Conservation (phyloP, 805 yeast species). For the Alloascoidea hylecoeti region DNA sequence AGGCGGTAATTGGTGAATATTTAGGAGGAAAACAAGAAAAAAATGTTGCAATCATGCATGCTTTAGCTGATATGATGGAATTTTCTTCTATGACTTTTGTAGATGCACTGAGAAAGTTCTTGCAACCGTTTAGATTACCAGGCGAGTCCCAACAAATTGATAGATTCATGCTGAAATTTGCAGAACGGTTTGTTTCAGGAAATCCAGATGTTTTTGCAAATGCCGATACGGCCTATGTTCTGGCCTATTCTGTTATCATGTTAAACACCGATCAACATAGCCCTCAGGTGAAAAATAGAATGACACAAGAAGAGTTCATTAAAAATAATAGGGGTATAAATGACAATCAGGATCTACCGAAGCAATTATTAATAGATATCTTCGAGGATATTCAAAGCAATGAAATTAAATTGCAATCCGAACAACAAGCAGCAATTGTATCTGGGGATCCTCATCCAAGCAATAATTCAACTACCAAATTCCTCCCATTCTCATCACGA, state of each 20-base stretch:
- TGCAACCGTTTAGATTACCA: slow-evolving; percentile 86
- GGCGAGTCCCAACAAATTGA: slow-evolving; percentile 98
- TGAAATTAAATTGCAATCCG: slow-evolving; percentile 86
- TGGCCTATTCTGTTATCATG: slow-evolving; percentile 86
- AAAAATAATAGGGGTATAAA: slow-evolving; percentile 86
- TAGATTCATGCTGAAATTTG: slow-evolving; percentile 92
- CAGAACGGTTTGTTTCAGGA: slow-evolving; percentile 79
- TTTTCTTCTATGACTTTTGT: slow-evolving; percentile 59
- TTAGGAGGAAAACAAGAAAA: slow-evolving; percentile 79
- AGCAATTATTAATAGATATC: slow-evolving; percentile 52
- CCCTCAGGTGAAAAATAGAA: slow-evolving; percentile 68
- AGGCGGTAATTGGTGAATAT: slow-evolving; percentile 78
- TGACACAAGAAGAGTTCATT: slow-evolving; percentile 81
- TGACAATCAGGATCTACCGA: slow-evolving; percentile 75
- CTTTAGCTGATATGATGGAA: slow-evolving; percentile 81
- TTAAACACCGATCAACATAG: slow-evolving; percentile 92
- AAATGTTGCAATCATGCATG: slow-evolving; percentile 78
- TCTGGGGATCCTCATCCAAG: no score
- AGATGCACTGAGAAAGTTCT: slow-evolving; percentile 70
- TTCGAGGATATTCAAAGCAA: slow-evolving; percentile 67
- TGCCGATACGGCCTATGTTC: slow-evolving; percentile 87
- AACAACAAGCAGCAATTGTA: slow-evolving; percentile 83
- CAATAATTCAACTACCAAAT: slow-evolving; percentile 11
- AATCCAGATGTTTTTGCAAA: slow-evolving; percentile 69
- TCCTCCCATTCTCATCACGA: slow-evolving; percentile 34